Conservation (phyloP, 2,329 filamentous ascomycete genomes). For the Paecilomyces variotii region DNA sequence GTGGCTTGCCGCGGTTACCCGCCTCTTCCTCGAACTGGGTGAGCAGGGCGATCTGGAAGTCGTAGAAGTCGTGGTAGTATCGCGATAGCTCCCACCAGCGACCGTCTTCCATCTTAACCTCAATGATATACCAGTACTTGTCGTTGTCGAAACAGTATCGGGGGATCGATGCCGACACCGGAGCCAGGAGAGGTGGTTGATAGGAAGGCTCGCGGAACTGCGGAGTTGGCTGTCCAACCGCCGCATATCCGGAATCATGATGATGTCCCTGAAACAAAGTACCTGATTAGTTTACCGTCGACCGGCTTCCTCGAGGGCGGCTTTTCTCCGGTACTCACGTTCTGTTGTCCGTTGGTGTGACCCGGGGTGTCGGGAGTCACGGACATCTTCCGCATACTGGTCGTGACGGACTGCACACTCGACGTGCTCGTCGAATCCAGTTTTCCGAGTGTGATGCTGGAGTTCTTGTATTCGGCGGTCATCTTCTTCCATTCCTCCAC, state of each 20-base stretch:
- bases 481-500: conserved; percentile 99
- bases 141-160: conserved; percentile 94
- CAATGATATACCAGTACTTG: conserved; percentile 98
- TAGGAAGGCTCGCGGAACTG: conserved; percentile 35
- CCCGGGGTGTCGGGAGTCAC: conserved; percentile 49
- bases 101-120: conserved; percentile 82
- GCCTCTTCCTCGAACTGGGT: conserved; percentile 88
- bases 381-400: conserved; percentile 72
- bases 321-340: conserved; percentile 35
- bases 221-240: conserved; percentile 18
- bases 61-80: conserved; percentile 98
- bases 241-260: conserved; percentile 16
- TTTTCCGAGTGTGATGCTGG: conserved; percentile 91
- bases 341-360: conserved; percentile 41
- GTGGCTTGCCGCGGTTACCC: conserved; percentile 72
- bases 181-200: conserved; percentile 56
- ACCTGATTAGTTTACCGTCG: background rate
- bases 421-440: conserved; percentile 49
- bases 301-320: conserved; percentile 9
- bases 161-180: conserved; percentile 76
- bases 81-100: conserved; percentile 87
- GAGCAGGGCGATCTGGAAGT: conserved; percentile 92
- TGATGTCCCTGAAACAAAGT: conserved; percentile 18
- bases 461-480: conserved; percentile 98
- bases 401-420: conserved; percentile 52